Percentiles rank a stretch among this genome's conserved stretches.
Evolutionary conservation across 2,329 filamentous ascomycete genomes (phyloP).

Genomic region (Colletotrichum cereale): DNA sequence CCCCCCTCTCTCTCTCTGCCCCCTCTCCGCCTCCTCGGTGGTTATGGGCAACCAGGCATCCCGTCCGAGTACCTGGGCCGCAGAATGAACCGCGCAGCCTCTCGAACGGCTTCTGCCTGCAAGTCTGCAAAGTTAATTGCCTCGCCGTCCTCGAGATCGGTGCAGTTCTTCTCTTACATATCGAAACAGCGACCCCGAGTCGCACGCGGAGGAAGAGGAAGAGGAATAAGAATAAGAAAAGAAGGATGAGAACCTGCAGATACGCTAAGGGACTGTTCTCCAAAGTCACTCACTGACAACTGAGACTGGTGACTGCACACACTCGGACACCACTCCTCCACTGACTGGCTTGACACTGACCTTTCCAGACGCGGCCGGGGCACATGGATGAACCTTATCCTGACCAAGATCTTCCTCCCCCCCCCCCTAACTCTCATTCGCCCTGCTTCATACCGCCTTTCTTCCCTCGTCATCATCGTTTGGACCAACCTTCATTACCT

Average conservation of each 20-base stretch:
- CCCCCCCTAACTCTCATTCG: conserved; percentile 21
- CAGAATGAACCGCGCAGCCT: neutral
- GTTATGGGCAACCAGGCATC: neutral
- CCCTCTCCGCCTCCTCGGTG: neutral
- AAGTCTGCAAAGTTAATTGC: neutral
- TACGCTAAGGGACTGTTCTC: neutral
- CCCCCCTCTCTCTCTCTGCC: neutral
- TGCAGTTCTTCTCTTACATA: conserved; percentile 5
- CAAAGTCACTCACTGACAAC: neutral
- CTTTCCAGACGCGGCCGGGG: conserved; percentile 39
- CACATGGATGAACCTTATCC: conserved; percentile 38
- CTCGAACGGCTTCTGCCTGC: neutral
- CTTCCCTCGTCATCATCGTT: neutral
- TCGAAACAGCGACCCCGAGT: neutral
- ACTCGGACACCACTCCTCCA: conserved; percentile 9
- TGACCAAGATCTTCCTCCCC: conserved; percentile 26
- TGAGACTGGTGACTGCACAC: conserved; percentile 7
- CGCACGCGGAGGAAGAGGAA: neutral
- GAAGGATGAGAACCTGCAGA: neutral
- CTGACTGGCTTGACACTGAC: conserved; percentile 35
- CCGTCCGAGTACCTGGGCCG: neutral
- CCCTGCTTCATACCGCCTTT: conserved; percentile 5
- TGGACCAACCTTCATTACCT: neutral
- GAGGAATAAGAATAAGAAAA: too few species aligned
- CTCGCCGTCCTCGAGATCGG: neutral